These are phyloP conservation scores for Erigeron canadensis DNA, from an alignment of 129 eudicot species.

Conservation along the genomic window DNA sequence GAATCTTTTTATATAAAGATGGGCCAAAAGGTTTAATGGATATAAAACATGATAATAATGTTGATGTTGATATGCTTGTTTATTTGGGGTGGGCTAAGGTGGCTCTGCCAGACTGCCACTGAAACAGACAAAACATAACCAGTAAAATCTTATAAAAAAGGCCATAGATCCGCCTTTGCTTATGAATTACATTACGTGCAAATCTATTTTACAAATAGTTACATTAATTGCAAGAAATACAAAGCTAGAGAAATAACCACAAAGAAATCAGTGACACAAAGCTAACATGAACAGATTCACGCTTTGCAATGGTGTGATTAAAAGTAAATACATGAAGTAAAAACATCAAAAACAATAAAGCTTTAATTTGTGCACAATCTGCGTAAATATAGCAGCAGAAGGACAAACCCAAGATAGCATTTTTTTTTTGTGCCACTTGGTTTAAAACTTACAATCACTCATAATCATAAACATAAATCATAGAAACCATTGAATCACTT, in stretches of 20 bases:
- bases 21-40: no score
- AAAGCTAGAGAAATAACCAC: background rate
- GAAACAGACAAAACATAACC: no score
- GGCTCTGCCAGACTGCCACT: no score
- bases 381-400: slow-evolving; percentile 33
- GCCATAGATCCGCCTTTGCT: slow-evolving; percentile 18
- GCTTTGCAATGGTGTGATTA: background rate
- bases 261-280: slow-evolving; percentile 16
- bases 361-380: slow-evolving; percentile 25
- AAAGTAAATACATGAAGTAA: background rate
- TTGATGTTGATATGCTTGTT: no score
- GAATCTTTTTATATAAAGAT: no score
- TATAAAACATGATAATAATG: no score
- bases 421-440: slow-evolving; percentile 19
- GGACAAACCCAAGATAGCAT: slow-evolving; percentile 19
- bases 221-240: slow-evolving; percentile 10
- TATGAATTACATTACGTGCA: slow-evolving; percentile 14
- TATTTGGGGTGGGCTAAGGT: no score
- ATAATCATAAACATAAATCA: slow-evolving; percentile 1
- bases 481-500: background rate
- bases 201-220: background rate
- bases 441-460: slow-evolving; percentile 10
- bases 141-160: no score
- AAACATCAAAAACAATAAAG: slow-evolving; percentile 1
- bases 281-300: slow-evolving; percentile 17